phyloP scores from a whole-genome alignment of 768 basidiomycete species.

The Leccinum aurantiacum region DNA sequence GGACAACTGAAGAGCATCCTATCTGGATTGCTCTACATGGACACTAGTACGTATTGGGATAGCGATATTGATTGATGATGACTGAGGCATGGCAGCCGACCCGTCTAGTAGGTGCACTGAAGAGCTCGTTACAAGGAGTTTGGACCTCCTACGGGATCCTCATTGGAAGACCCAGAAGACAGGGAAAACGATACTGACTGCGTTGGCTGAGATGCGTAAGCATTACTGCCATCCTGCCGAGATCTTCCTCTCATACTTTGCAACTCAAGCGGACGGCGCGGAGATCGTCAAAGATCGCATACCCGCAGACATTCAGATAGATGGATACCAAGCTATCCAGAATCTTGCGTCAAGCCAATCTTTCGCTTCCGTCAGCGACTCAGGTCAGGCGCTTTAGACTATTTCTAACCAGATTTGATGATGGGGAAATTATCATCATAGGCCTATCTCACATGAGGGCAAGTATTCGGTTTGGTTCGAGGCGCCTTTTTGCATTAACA shows the following conservation, averaged over 20 bases:
- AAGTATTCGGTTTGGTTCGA: too few relatives aligned
- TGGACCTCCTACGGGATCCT: not conserved
- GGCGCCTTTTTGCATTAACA: too few relatives aligned
- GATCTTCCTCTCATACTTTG: not conserved
- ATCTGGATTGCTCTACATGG: slow-evolving; percentile 18
- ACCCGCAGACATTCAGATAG: not conserved
- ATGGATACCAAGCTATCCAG: too few relatives aligned
- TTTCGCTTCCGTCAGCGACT: too few relatives aligned
- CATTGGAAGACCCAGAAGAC: slow-evolving; percentile 23
- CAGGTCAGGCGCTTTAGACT: too few relatives aligned
- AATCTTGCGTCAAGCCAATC: too few relatives aligned
- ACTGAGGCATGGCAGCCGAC: not conserved
- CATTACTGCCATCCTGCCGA: not conserved
- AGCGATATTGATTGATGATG: rapidly evolving
- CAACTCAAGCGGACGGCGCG: not conserved
- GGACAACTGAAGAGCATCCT: slow-evolving; percentile 17
- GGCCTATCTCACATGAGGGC: too few relatives aligned
- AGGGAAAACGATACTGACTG: slow-evolving; percentile 22
- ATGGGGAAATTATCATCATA: too few relatives aligned
- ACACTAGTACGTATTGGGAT: slow-evolving; percentile 8
- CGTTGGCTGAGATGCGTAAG: slow-evolving; percentile 20
- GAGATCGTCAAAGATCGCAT: not conserved
- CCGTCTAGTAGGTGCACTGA: not conserved
- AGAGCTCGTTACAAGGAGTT: slow-evolving; percentile 12
- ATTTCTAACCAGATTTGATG: too few relatives aligned